Evolutionary conservation across 2,329 filamentous ascomycete genomes (phyloP).

Genomic region (Ophiostoma fasciatum): DNA sequence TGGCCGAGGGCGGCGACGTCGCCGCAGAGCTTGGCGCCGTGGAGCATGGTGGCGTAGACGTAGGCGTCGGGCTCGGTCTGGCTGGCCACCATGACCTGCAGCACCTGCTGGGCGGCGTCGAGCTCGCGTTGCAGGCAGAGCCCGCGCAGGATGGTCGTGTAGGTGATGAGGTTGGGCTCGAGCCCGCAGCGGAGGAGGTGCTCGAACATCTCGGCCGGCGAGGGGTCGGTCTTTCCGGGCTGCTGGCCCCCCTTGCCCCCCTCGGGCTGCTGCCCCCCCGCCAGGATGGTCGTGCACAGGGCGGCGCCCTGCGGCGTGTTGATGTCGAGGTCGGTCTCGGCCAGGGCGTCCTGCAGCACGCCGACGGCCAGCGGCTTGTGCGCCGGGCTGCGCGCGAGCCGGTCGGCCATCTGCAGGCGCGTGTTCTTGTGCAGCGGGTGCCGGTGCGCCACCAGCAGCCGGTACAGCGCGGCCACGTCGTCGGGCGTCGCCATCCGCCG

Average conservation of each 20-base stretch:
- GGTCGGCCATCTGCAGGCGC: slow-evolving; percentile 30
- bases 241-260: too few species aligned
- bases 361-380: slow-evolving; percentile 29
- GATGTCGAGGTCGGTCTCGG: slow-evolving; percentile 24
- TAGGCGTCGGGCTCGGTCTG: slow-evolving; percentile 47
- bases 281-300: slow-evolving; percentile 45
- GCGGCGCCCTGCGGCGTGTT: slow-evolving; percentile 33
- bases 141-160: slow-evolving; percentile 57
- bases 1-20: slow-evolving; percentile 39
- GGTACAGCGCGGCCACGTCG: slow-evolving; percentile 20
- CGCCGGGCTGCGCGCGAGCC: slow-evolving; percentile 24
- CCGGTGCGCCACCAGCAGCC: slow-evolving; percentile 16
- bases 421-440: slow-evolving; percentile 27
- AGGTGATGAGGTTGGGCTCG: slow-evolving; percentile 44
- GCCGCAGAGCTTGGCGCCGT: slow-evolving; percentile 47
- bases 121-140: slow-evolving; percentile 51
- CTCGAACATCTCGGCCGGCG: slow-evolving; percentile 38
- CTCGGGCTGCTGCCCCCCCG: neutral
- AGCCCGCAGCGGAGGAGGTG: slow-evolving; percentile 45
- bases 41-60: slow-evolving; percentile 55
- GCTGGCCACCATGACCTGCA: slow-evolving; percentile 44
- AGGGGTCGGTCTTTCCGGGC: too few species aligned
- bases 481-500: slow-evolving; percentile 8
- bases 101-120: slow-evolving; percentile 48
- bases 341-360: slow-evolving; percentile 25